Evolutionary conservation across 2,329 filamentous ascomycete species (phyloP).

Genomic region (Xylariaceae sp.): DNA sequence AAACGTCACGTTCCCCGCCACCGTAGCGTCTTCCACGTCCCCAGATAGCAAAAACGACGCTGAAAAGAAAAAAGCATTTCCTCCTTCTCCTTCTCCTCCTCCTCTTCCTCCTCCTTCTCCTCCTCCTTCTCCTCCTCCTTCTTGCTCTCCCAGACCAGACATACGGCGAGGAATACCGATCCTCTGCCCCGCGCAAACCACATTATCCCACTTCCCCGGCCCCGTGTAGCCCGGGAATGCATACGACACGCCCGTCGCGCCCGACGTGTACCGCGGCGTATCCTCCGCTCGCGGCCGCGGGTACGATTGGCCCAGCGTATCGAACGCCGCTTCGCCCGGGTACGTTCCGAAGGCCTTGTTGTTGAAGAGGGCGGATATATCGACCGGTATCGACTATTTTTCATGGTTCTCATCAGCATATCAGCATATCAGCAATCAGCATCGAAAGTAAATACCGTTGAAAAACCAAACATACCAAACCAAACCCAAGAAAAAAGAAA

Average conservation of each 20-base stretch:
- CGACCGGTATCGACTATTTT: slow-evolving; percentile 28
- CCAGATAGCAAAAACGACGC: slow-evolving; percentile 39
- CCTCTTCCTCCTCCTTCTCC: too few species aligned
- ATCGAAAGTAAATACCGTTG: background rate
- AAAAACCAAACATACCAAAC: background rate
- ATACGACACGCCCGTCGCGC: slow-evolving; percentile 38
- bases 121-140: too few species aligned
- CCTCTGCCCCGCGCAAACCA: slow-evolving; percentile 38
- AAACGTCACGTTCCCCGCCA: slow-evolving; percentile 38
- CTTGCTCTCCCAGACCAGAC: too few species aligned
- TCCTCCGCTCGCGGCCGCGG: slow-evolving; percentile 31
- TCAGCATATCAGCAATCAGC: background rate
- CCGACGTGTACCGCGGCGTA: slow-evolving; percentile 35
- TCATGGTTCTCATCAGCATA: background rate
- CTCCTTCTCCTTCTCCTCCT: background rate
- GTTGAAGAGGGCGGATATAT: slow-evolving; percentile 37
- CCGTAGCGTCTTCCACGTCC: slow-evolving; percentile 36
- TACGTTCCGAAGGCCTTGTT: slow-evolving; percentile 43
- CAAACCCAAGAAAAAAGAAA: background rate
- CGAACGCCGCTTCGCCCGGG: slow-evolving; percentile 43
- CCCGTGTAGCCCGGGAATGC: slow-evolving; percentile 38
- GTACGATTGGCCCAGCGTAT: slow-evolving; percentile 38
- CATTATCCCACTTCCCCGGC: slow-evolving; percentile 36
- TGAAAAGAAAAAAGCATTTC: slow-evolving; percentile 38
- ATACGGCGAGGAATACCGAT: slow-evolving; percentile 28